Percentiles rank a stretch among this genome's conserved stretches.
Conservation (phyloP, 1,284 basidiomycete species). For the Neonothopanus nambi region DNA sequence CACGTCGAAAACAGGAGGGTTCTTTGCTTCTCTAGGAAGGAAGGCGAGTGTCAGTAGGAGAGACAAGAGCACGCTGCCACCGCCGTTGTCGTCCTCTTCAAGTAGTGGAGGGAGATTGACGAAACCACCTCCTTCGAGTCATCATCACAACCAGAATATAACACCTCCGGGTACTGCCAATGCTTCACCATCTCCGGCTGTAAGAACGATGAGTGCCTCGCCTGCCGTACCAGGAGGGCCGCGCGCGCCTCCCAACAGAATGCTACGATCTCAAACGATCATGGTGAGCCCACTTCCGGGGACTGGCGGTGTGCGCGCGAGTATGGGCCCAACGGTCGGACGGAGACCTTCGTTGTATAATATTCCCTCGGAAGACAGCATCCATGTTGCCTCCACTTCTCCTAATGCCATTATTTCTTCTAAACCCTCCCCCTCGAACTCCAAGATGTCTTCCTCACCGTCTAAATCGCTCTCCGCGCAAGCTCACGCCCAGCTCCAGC, state of each 20-base stretch:
- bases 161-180: constrained; percentile 36
- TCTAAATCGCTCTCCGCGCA: constrained; percentile 4
- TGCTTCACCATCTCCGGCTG: constrained; percentile 32
- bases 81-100: no score
- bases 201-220: constrained; percentile 37
- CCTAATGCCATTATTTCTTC: constrained; percentile 38
- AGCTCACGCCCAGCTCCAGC: constrained; percentile 22
- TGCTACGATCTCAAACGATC: constrained; percentile 67
- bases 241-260: constrained; percentile 64
- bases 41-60: constrained; percentile 60
- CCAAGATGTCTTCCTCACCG: constrained; percentile 15
- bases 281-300: constrained; percentile 22
- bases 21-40: constrained; percentile 75
- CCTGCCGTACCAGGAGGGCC: constrained; percentile 75
- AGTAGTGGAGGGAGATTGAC: neutral
- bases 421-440: no score
- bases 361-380: constrained; percentile 18
- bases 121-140: constrained; percentile 31
- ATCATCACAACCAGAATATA: constrained; percentile 30
- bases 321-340: neutral
- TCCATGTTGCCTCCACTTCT: constrained; percentile 27
- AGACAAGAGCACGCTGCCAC: neutral
- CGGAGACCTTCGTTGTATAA: constrained; percentile 14
- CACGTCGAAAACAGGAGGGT: constrained; percentile 52
- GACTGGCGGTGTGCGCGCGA: neutral